phyloP scores from a whole-genome alignment of 2,329 filamentous ascomycete genomes.

The Didymosphaeria variabile region DNA sequence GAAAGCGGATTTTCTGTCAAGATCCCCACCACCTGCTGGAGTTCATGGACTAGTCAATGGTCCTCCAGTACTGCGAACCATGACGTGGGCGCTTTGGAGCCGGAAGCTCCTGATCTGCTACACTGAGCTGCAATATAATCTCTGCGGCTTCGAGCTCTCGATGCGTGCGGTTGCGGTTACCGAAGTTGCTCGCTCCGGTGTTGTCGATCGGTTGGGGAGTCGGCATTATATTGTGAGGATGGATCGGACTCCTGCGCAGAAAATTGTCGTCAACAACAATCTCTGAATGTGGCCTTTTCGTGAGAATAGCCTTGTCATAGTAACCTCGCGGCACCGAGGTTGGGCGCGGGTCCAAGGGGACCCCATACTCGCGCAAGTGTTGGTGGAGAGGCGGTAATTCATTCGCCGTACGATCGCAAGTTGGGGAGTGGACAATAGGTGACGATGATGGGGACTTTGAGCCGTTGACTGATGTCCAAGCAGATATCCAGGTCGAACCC shows the following conservation, averaged over 20 bases:
- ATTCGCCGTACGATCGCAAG: conserved; percentile 3
- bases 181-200: conserved; percentile 7
- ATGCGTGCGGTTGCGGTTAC: conserved; percentile 20
- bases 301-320: conserved; percentile 20
- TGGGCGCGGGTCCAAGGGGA: conserved; percentile 14
- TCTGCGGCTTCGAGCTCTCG: conserved; percentile 49
- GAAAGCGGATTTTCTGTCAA: conserved; percentile 6
- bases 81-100: conserved; percentile 43
- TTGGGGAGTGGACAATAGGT: conserved; percentile 20
- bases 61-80: conserved; percentile 29
- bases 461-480: conserved; percentile 56
- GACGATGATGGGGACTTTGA: conserved; percentile 29
- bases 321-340: conserved; percentile 26
- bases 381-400: conserved; percentile 14
- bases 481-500: conserved; percentile 52
- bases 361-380: conserved; percentile 3
- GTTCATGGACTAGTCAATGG: neutral
- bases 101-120: conserved; percentile 31
- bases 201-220: neutral
- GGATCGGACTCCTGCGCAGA: conserved; percentile 10
- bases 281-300: conserved; percentile 43
- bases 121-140: conserved; percentile 44
- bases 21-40: neutral
- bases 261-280: conserved; percentile 25
- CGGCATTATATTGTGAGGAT: conserved; percentile 11